Percentiles rank a stretch among this genome's conserved stretches.
These are phyloP conservation scores for Melanomma pulvis-pyrius DNA, from an alignment of 495 filamentous ascomycete genomes.

Conservation along the genomic window DNA sequence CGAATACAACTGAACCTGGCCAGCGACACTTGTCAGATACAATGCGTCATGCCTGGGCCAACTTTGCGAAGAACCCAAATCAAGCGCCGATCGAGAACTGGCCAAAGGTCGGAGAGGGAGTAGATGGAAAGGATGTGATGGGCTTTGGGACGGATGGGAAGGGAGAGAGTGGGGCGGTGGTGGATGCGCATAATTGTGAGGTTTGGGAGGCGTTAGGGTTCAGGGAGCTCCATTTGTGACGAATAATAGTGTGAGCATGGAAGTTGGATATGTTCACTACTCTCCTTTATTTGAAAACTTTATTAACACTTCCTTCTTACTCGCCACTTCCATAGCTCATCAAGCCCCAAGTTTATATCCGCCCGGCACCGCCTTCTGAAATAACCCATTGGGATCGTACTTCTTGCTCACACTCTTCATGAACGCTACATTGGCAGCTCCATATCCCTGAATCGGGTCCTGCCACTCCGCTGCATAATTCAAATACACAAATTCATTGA, in stretches of 20 bases:
- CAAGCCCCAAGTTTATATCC: conserved; percentile 43
- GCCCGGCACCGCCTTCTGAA: conserved; percentile 44
- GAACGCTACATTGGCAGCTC: conserved; percentile 26
- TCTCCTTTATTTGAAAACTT: too few species aligned
- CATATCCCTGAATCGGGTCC: conserved; percentile 46
- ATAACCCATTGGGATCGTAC: conserved; percentile 45
- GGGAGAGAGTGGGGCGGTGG: neutral
- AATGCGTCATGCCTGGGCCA: conserved; percentile 45
- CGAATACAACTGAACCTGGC: conserved; percentile 29
- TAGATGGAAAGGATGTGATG: neutral
- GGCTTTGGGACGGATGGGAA: neutral
- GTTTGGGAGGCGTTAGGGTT: neutral
- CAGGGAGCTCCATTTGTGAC: neutral
- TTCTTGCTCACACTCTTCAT: conserved; percentile 40
- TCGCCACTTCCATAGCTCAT: neutral
- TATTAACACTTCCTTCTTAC: neutral
- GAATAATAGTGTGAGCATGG: neutral
- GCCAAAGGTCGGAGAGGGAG: neutral
- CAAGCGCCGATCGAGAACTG: neutral
- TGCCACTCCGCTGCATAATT: conserved; percentile 49
- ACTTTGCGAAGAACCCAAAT: conserved; percentile 45
- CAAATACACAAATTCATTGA: conserved; percentile 60
- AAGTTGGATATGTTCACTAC: too few species aligned
- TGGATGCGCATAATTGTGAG: neutral
- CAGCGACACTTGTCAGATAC: conserved; percentile 34